These are phyloP conservation scores for Blastomyces emzantsi DNA, from an alignment of 2,329 filamentous ascomycete species.

Conservation along the genomic window DNA sequence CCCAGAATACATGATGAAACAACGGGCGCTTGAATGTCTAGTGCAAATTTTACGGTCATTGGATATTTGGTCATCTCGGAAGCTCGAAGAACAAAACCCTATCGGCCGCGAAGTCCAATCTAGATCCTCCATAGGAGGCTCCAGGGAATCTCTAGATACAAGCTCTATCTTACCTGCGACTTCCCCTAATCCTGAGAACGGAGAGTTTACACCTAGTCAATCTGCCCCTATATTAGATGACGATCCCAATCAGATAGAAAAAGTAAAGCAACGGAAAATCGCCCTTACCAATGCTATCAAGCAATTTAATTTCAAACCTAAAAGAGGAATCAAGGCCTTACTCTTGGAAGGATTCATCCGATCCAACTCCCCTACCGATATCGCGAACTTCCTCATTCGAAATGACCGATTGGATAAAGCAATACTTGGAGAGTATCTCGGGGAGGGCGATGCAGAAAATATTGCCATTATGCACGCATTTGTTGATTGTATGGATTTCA, in stretches of 20 bases:
- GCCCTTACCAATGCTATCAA: constrained; percentile 80
- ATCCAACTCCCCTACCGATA: constrained; percentile 67
- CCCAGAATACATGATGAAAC: constrained; percentile 84
- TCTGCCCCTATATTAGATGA: constrained; percentile 68
- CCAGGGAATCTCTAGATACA: constrained; percentile 69
- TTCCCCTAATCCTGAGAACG: constrained; percentile 51
- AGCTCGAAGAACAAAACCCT: constrained; percentile 40
- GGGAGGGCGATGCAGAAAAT: constrained; percentile 85
- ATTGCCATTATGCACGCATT: constrained; percentile 98
- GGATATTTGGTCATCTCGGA: constrained; percentile 82
- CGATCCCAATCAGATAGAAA: constrained; percentile 89
- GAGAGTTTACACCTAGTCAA: constrained; percentile 48
- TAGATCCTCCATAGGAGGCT: constrained; percentile 48
- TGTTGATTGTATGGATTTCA: constrained; percentile 90
- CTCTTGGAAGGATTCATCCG: constrained; percentile 79
- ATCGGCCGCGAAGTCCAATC: constrained; percentile 16
- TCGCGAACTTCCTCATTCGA: constrained; percentile 70
- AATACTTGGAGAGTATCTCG: constrained; percentile 86
- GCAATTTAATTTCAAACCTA: constrained; percentile 97
- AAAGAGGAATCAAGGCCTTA: constrained; percentile 78
- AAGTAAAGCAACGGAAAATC: constrained; percentile 87
- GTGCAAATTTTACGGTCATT: constrained; percentile 83
- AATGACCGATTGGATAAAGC: constrained; percentile 86
- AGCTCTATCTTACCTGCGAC: constrained; percentile 41
- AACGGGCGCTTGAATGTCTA: constrained; percentile 76